A percentile compares a stretch with the other conserved stretches of the same genome.
phyloP scores from a whole-genome alignment of 805 yeast species.

The Suhomyces tanzawaensis region DNA sequence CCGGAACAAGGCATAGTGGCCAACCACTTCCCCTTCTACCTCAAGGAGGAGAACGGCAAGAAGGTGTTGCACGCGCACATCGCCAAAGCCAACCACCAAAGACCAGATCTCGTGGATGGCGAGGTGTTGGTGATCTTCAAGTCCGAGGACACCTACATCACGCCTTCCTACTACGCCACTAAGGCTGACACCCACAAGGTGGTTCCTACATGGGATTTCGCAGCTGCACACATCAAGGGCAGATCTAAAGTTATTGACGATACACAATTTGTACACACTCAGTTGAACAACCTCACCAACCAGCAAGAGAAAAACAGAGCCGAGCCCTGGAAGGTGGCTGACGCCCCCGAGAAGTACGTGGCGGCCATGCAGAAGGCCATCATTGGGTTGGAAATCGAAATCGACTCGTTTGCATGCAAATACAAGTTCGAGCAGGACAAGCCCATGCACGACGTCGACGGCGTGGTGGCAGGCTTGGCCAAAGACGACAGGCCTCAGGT shows the following conservation, averaged over 20 bases:
- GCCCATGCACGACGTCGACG: constrained; percentile 44
- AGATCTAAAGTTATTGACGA: constrained; percentile 45
- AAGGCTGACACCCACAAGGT: constrained; percentile 56
- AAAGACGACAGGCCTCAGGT: constrained; percentile 32
- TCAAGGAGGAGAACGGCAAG: constrained; percentile 37
- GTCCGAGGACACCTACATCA: constrained; percentile 49
- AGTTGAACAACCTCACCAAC: constrained; percentile 43
- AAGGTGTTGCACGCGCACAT: constrained; percentile 52
- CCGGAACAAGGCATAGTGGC: constrained; percentile 44
- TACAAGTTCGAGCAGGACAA: constrained; percentile 58
- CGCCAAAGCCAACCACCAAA: constrained; percentile 51
- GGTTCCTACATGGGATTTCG: constrained; percentile 74
- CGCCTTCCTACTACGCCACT: constrained; percentile 59
- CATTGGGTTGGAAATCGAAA: constrained; percentile 54
- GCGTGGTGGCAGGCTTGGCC: constrained; percentile 48
- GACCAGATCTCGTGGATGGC: constrained; percentile 37
- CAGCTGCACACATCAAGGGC: constrained; percentile 56
- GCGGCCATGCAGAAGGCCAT: constrained; percentile 47
- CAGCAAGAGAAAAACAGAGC: constrained; percentile 46
- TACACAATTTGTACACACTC: constrained; percentile 43
- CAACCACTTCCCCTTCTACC: constrained; percentile 56
- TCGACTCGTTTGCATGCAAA: constrained; percentile 47
- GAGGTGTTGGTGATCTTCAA: constrained; percentile 53
- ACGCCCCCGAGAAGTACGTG: constrained; percentile 53
- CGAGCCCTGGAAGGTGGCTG: constrained; percentile 52